Evolutionary conservation across 192 early-diverging fungal species (phyloP), one percentile per base, ranked within the genome.

Genomic region (Podila horticola): DNA sequence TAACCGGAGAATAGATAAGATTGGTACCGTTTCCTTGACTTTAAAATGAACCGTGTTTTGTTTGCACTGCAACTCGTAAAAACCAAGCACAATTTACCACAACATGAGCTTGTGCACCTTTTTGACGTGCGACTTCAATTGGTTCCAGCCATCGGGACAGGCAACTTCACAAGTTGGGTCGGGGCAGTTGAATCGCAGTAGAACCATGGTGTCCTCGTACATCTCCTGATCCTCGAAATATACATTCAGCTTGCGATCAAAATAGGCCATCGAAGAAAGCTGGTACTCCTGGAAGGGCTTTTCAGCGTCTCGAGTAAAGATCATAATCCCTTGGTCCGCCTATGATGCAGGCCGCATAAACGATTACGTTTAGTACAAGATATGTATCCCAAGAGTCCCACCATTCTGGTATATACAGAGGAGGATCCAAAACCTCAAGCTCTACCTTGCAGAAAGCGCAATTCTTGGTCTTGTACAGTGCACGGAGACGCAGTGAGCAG

Each of bases 361-460:
- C 58, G 4, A 55, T 6, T 22, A 55, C 24, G 24, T 0, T 55
- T 24, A 26, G 20, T 17, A 26, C 52, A 26, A 3, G 0, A 22
- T 24, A 15, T 45, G 41, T 45, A 15, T 45, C 13, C 1, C 52
- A 55, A 55, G n/a, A 6, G 9, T 55, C 24, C 22, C 20, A 55
- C 1, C 8, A n/a, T 10, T 52, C 19, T 17, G 1, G 50, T 6
- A 55, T 5, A 24, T 1, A 26, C 52, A 55, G 22, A 55, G 10
- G n/a, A 55, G 17, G 8, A 36, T 36, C 10, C 34, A 20, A 26
- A 5, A 55, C 52, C 3, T 24, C 52, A 55, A 22, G 24, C 34
- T 26, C 64, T 79, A 93, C 94, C 88, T 99, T 99, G 88, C 97
- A 99, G 76, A 92, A 92, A 38, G 95, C 92, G 74, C 97, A 99